Conservation (phyloP, 768 basidiomycete species). For the Tubosaeta sp. region DNA sequence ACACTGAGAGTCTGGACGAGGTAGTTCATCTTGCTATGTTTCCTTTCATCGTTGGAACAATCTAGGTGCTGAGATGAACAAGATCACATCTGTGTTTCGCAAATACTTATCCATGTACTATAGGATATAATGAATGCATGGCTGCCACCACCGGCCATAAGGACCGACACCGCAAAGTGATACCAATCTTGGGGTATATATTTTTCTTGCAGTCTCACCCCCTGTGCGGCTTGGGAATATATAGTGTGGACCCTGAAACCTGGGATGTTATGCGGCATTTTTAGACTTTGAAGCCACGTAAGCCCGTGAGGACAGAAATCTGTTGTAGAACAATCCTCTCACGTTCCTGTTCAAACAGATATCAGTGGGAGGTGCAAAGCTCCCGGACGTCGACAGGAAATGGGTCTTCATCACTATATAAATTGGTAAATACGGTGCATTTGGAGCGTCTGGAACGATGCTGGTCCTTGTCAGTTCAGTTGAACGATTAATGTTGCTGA, state of each 20-base stretch:
- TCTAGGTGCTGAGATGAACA: neutral
- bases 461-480: too few relatives aligned
- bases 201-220: neutral
- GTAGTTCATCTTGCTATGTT: constrained; percentile 5
- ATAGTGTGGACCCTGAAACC: neutral
- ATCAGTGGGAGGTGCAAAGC: too few relatives aligned
- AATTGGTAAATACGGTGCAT: too few relatives aligned
- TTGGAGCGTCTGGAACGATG: too few relatives aligned
- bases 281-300: neutral
- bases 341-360: too few relatives aligned
- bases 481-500: too few relatives aligned
- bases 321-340: too few relatives aligned
- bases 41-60: constrained; percentile 5
- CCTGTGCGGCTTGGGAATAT: neutral
- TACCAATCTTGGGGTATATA: neutral
- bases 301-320: too few relatives aligned
- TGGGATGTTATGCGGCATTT: neutral
- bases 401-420: too few relatives aligned
- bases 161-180: neutral
- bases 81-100: neutral
- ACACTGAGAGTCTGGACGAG: constrained; percentile 10
- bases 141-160: neutral
- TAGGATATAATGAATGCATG: neutral
- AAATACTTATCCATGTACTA: neutral
- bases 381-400: too few relatives aligned